phyloP scores from a whole-genome alignment of 2,329 filamentous ascomycete genomes.

The Fusarium robinianum region DNA sequence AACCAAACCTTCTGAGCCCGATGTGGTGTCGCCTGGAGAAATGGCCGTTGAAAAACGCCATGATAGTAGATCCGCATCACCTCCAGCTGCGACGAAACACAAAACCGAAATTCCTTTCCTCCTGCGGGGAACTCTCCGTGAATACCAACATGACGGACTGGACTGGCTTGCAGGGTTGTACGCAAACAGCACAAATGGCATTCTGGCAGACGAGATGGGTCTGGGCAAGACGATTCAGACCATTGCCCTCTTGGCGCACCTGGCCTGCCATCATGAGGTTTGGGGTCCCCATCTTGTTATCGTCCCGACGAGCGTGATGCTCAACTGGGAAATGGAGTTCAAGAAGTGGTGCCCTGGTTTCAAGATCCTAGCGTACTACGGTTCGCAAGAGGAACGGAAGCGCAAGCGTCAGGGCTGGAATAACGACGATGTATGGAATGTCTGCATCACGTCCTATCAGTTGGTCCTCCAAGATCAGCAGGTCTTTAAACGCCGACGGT shows the following conservation, averaged over 20 bases:
- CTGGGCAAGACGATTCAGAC: conserved; percentile 98
- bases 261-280: conserved; percentile 85
- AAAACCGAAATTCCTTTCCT: conserved; percentile 81
- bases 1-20: conserved; percentile 56
- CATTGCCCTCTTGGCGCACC: conserved; percentile 88
- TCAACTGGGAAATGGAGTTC: conserved; percentile 99
- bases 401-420: conserved; percentile 92
- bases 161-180: conserved; percentile 97
- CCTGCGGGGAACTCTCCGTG: conserved; percentile 83
- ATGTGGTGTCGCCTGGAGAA: conserved; percentile 48
- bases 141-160: conserved; percentile 95
- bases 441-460: conserved; percentile 97
- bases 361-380: conserved; percentile 97
- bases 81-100: conserved; percentile 42
- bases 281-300: conserved; percentile 97
- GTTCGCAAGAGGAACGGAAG: conserved; percentile 88
- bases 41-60: conserved; percentile 39
- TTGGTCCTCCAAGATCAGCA: conserved; percentile 92
- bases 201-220: conserved; percentile 97
- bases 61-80: conserved; percentile 43
- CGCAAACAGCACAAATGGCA: conserved; percentile 90
- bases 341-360: conserved; percentile 99
- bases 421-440: conserved; percentile 92
- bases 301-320: conserved; percentile 96
- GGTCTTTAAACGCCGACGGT: conserved; percentile 87